These are phyloP conservation scores for Colletotrichum camelliae DNA, from an alignment of 2,329 filamentous ascomycete species.

Conservation along the genomic window DNA sequence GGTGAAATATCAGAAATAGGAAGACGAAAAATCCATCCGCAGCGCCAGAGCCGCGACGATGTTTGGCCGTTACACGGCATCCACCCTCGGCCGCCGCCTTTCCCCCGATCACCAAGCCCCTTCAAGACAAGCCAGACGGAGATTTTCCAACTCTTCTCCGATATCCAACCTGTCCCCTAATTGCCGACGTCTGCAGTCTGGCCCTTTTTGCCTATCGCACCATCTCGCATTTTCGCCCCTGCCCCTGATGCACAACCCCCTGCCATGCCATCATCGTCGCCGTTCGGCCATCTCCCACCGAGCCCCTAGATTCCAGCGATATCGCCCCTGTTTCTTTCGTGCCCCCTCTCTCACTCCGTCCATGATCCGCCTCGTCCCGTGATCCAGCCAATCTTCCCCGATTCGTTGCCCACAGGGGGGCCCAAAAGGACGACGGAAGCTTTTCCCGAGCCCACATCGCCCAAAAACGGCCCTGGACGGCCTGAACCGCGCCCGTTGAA, in stretches of 20 bases:
- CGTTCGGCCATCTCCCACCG: not conserved
- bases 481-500: not conserved
- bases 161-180: not conserved
- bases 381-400: not conserved
- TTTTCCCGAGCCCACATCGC: not conserved
- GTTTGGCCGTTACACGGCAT: conserved; percentile 1
- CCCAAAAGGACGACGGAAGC: not conserved
- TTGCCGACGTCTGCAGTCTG: not conserved
- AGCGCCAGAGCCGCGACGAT: not conserved
- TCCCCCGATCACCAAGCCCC: not conserved
- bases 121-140: not conserved
- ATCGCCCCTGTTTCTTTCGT: not conserved
- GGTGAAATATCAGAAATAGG: not conserved
- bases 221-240: not conserved
- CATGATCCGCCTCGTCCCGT: not conserved
- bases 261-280: conserved; percentile 13
- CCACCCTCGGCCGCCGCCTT: not conserved
- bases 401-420: not conserved
- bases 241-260: not conserved
- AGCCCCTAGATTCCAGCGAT: conserved; percentile 17
- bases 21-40: not conserved
- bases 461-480: not conserved
- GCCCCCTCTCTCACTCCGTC: not conserved
- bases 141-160: not conserved
- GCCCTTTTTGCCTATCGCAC: not conserved